These are phyloP conservation scores for Pyracantha coccinea DNA, from an alignment of 331 rosid species.

Conservation along the genomic window DNA sequence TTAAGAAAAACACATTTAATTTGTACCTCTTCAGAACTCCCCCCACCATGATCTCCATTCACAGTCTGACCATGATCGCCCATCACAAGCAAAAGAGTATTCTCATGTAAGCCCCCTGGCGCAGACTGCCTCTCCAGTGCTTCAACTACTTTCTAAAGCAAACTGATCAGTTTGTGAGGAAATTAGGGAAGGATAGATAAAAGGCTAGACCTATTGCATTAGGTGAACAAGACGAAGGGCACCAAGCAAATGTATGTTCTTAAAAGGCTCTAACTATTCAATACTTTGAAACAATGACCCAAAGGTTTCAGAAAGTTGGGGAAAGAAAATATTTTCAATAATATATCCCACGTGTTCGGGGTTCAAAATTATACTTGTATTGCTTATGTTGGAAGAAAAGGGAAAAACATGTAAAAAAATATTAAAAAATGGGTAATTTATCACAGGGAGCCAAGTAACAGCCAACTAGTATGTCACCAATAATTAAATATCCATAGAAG, in stretches of 20 bases:
- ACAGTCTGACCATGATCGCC: conserved; percentile 99
- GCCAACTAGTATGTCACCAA: neutral
- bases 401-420: neutral
- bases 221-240: neutral
- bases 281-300: neutral
- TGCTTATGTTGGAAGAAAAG: neutral
- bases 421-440: neutral
- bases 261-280: neutral
- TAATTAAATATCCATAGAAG: neutral
- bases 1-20: neutral
- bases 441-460: neutral
- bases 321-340: neutral
- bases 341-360: neutral
- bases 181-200: conserved; percentile 10
- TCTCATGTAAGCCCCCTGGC: conserved; percentile 76
- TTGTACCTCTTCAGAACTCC: conserved; percentile 82
- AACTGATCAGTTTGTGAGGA: conserved; percentile 19
- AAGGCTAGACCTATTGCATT: neutral
- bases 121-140: conserved; percentile 66
- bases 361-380: neutral
- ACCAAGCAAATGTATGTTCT: neutral
- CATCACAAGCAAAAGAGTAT: conserved; percentile 90
- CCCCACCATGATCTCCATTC: conserved; percentile 99
- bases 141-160: conserved; percentile 70
- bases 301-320: neutral